These are phyloP conservation scores for Mucor ambiguus DNA, from an alignment of 371 early-diverging fungal genomes.

Conservation along the genomic window DNA sequence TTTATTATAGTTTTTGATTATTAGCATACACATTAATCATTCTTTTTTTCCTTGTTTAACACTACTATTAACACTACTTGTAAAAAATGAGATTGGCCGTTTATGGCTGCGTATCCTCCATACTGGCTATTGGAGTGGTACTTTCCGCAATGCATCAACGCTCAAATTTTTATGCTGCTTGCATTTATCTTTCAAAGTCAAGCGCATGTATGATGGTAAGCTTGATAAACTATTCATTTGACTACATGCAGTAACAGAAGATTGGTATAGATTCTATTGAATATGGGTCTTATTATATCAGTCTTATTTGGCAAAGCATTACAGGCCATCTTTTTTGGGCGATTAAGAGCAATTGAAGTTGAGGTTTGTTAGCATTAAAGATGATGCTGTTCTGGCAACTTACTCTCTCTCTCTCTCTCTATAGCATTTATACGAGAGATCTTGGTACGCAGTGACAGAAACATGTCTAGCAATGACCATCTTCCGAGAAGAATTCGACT, in stretches of 20 bases:
- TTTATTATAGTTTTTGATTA: neutral
- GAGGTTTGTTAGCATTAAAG: slow-evolving; percentile 57
- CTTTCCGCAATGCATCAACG: slow-evolving; percentile 75
- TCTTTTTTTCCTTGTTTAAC: neutral
- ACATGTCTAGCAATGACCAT: slow-evolving; percentile 95
- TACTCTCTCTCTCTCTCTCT: neutral
- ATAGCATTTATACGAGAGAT: slow-evolving; percentile 91
- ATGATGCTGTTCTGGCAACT: neutral
- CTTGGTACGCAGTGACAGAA: slow-evolving; percentile 97
- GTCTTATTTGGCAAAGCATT: slow-evolving; percentile 76
- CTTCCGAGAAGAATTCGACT: slow-evolving; percentile 92
- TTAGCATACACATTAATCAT: neutral
- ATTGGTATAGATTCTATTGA: slow-evolving; percentile 67
- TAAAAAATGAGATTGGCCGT: slow-evolving; percentile 67
- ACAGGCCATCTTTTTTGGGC: slow-evolving; percentile 88
- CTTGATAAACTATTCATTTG: neutral
- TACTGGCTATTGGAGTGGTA: slow-evolving; percentile 72
- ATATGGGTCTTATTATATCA: slow-evolving; percentile 79
- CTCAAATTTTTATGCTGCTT: slow-evolving; percentile 86
- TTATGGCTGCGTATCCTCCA: slow-evolving; percentile 74
- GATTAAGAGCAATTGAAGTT: slow-evolving; percentile 87
- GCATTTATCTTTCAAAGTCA: slow-evolving; percentile 85
- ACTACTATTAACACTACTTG: neutral
- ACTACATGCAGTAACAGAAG: neutral
- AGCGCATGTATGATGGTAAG: slow-evolving; percentile 85